phyloP scores from a whole-genome alignment of 2,329 filamentous ascomycete species.

The Ilyonectria destructans region DNA sequence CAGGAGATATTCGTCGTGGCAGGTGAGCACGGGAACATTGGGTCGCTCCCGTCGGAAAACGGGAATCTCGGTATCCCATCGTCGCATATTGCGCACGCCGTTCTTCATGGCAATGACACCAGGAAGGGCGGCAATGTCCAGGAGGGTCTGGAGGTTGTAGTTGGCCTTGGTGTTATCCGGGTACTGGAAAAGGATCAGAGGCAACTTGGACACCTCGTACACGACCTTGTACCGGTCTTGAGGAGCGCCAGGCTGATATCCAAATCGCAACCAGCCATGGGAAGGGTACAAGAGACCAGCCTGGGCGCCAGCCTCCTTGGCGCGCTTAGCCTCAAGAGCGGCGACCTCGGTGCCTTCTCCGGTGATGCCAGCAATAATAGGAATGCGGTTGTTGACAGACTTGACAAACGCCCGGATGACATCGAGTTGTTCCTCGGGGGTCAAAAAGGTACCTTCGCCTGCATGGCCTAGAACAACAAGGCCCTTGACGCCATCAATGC shows the following conservation, averaged over 20 bases:
- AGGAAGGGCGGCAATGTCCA: conserved; percentile 67
- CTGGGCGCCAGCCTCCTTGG: conserved; percentile 65
- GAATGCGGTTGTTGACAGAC: conserved; percentile 65
- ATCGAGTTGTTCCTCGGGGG: conserved; percentile 63
- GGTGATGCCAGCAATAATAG: conserved; percentile 69
- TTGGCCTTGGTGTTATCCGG: conserved; percentile 69
- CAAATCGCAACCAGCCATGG: conserved; percentile 70
- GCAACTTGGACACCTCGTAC: conserved; percentile 65
- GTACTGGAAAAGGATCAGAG: conserved; percentile 69
- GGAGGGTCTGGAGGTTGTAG: conserved; percentile 67
- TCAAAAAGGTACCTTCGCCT: conserved; percentile 69
- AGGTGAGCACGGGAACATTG: conserved; percentile 66
- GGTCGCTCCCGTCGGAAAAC: conserved; percentile 66
- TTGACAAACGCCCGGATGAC: conserved; percentile 69
- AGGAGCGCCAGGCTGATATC: conserved; percentile 67
- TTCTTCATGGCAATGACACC: conserved; percentile 72
- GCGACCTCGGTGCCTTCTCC: conserved; percentile 69
- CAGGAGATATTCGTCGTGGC: conserved; percentile 69
- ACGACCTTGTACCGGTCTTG: conserved; percentile 68
- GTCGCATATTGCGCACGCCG: conserved; percentile 70
- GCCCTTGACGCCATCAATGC: conserved; percentile 67
- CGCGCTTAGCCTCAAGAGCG: conserved; percentile 66
- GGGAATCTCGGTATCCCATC: conserved; percentile 71
- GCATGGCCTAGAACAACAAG: conserved; percentile 70
- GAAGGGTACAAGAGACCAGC: conserved; percentile 69